phyloP scores from a whole-genome alignment of 176 grass and related monocot species.

The Echinochloa phyllopogon region DNA sequence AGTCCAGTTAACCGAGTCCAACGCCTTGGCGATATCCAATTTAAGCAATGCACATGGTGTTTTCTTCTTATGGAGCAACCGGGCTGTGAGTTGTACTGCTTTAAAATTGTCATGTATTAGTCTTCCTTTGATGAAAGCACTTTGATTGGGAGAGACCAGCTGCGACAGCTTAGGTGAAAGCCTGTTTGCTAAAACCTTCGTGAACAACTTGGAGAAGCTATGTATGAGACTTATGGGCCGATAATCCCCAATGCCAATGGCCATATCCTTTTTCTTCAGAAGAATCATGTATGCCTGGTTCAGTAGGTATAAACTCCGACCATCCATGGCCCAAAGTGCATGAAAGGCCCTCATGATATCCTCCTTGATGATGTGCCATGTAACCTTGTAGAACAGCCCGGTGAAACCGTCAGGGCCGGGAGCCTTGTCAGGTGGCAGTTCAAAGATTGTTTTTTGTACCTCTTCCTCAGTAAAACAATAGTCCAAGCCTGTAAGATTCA shows the following conservation, averaged over 20 bases:
- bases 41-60: too few relatives aligned
- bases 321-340: not conserved
- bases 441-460: fast-evolving
- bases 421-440: fast-evolving
- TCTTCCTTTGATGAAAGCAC: too few relatives aligned
- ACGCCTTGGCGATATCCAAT: too few relatives aligned
- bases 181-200: too few relatives aligned
- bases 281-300: not conserved
- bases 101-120: too few relatives aligned
- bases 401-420: not conserved
- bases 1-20: too few relatives aligned
- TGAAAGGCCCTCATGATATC: not conserved
- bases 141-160: too few relatives aligned
- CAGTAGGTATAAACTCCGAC: not conserved
- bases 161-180: too few relatives aligned
- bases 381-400: not conserved
- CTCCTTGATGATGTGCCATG: not conserved
- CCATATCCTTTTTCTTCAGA: not conserved
- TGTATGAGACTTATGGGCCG: not conserved
- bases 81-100: too few relatives aligned
- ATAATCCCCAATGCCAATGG: not conserved
- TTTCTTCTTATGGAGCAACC: too few relatives aligned
- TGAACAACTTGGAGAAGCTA: not conserved
- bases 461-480: not conserved
- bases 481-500: not conserved